Evolutionary conservation across 257 asterid genomes (phyloP), one percentile per base, ranked within the genome.

Genomic region (Ajuga chamaepitys): DNA sequence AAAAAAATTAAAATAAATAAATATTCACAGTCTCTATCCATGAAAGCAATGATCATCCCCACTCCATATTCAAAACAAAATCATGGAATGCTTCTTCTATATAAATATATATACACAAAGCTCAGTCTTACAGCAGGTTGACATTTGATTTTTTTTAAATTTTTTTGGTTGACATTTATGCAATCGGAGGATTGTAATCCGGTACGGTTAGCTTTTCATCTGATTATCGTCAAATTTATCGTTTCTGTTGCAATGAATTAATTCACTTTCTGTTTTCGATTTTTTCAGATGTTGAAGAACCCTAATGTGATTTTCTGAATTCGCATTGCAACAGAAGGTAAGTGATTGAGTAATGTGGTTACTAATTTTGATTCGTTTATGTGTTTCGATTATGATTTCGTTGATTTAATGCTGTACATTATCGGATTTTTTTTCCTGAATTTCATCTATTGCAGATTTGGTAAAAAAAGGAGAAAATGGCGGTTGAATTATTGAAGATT

Each of bases 391-490:
- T 21, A 41, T 30, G 50, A 21, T 71, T 58, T 69, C 61, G 64
- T 77, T 74, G 70, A 78, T 72, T 73, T 60, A 10, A 67, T 44
- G 65, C 35, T 63, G 62, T 37, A 3, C 12, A 21, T 57, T 44
- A 17, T 52, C 58, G 40, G 62, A 51, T 16, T 70, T 52, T 16
- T 70, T 52, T 72, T 78, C 66, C 26, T 83, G 46, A 68, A 64
- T 70, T 78, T 16, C 17, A 48, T 65, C 58, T 40, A 44, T 74
- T 64, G 55, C 84, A 81, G 88, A 75, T 74, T 80, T 76, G 53
- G 21, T 16, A 45, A 54, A 44, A 17, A 40, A 7, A 9, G 53
- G 38, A 26, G 58, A 62, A 42, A 71, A 84, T 70, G 84, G 85
- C 81, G 26, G 35, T 67, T 54, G 66, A 48, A 16, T 64, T 79